Base-by-base conservation (phyloP, 1,284 basidiomycete genomes). In the Ceratobasidium sp. region DNA sequence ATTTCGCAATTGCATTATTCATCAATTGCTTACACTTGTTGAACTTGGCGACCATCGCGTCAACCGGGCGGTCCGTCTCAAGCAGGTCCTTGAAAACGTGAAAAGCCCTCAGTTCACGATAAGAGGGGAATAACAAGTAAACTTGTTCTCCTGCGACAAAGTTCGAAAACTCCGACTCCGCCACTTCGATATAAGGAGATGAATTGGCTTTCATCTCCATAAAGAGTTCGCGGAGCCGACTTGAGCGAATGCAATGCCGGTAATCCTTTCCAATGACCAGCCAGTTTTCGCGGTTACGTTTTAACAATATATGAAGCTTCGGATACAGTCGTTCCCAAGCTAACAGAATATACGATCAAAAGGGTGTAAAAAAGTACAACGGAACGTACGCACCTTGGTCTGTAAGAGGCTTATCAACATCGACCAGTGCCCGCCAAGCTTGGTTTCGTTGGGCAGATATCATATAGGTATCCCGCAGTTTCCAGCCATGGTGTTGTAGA, bases 301-400 rank as follows among this genome's bases (percentile, higher is more conserved):
- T 71, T 16, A 71, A 32, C 46, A 71, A 46, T 14, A 45, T 57
- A 14, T 50, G 8, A 8, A 71, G 55, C 32, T 60, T 71, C 23
- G 69, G 69, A 21, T 60, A 71, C 14, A 71, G 32, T 16, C 69
- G 48, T 46, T 71, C 21, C 69, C 69, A 71, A 9, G 26, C 69
- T 71, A 23, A n/a, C 4, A 52, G 12, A 52, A 16, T 14, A 12
- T 36, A 32, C 41, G 23, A 26, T 59, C 26, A 58, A n/a, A 12
- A 39, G 52, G 30, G 14, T 9, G 16, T 26, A 30, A 34, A 50
- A 14, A 16, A 30, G 14, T 2, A n/a, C n/a, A n/a, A 39, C 36
- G 23, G 18, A 52, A 46, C 39, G 32, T 14, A 32, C 55, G 9
- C 34, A 71, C 69, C 34, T 71, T 32, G 69, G 45, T 59, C 57